Evolutionary conservation across 192 early-diverging fungal genomes (phyloP).

Genomic region (Gaertneriomyces semiglobifer): DNA sequence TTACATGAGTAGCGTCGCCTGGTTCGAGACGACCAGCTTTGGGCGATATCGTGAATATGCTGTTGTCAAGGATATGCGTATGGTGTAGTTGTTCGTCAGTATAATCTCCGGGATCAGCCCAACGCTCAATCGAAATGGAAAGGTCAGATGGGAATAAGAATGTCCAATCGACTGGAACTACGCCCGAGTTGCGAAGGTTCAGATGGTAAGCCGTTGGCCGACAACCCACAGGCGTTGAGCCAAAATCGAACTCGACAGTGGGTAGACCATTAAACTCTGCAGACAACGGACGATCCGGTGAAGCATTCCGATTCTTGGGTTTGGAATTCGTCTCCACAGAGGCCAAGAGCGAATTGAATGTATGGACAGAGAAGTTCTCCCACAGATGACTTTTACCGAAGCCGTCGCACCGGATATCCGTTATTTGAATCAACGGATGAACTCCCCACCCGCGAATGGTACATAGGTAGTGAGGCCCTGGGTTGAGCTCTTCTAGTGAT

Average conservation of each 20-base stretch:
- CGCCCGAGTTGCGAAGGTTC: conserved; percentile 49
- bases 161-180: conserved; percentile 57
- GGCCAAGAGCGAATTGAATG: conserved; percentile 43
- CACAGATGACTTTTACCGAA: conserved; percentile 45
- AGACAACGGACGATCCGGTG: neutral
- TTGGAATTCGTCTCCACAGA: conserved; percentile 25
- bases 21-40: conserved; percentile 48
- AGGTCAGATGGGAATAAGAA: conserved; percentile 56
- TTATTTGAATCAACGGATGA: conserved; percentile 47
- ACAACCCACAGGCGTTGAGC: conserved; percentile 42
- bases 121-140: conserved; percentile 53
- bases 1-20: conserved; percentile 40
- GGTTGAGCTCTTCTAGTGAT: too few species aligned
- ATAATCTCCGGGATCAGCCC: conserved; percentile 57
- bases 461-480: conserved; percentile 27
- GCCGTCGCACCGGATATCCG: conserved; percentile 51
- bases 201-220: conserved; percentile 38
- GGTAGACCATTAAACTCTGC: conserved; percentile 5
- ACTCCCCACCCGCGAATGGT: conserved; percentile 47
- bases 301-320: conserved; percentile 26
- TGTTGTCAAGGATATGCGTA: conserved; percentile 55
- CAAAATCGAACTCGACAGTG: conserved; percentile 53
- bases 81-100: conserved; percentile 52
- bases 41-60: conserved; percentile 46
- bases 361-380: conserved; percentile 47